Percentiles rank a stretch among this genome's conserved stretches.
phyloP scores from a whole-genome alignment of 2,329 filamentous ascomycete species.

The Nemania diffusa region DNA sequence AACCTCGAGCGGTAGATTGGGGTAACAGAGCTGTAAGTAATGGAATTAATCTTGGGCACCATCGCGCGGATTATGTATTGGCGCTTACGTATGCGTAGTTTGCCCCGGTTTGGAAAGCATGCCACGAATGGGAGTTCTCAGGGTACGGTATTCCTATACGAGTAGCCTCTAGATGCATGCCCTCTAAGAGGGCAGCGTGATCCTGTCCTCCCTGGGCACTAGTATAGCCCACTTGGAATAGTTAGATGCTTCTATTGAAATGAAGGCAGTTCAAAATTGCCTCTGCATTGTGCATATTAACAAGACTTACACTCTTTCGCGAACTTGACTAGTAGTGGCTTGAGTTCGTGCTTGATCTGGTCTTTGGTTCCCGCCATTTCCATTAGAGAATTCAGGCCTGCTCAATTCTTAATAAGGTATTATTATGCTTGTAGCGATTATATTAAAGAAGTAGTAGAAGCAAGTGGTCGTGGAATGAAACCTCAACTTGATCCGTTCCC shows the following conservation, averaged over 20 bases:
- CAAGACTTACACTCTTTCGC: conserved; percentile 6
- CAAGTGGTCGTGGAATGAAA: not conserved
- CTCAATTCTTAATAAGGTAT: not conserved
- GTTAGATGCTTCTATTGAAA: not conserved
- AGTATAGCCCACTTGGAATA: conserved; percentile 19
- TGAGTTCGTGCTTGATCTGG: not conserved
- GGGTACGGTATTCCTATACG: conserved; percentile 23
- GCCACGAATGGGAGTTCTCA: conserved; percentile 17
- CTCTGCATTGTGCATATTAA: not conserved
- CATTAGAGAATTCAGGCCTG: not conserved
- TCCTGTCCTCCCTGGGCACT: not conserved
- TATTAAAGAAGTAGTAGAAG: not conserved
- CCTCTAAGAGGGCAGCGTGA: conserved; percentile 4
- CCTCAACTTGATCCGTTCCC: not conserved
- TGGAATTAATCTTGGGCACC: not conserved
- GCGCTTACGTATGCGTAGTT: conserved; percentile 15
- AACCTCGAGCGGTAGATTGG: conserved; percentile 38
- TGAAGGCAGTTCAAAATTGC: not conserved
- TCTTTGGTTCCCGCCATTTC: not conserved
- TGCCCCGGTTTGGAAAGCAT: conserved; percentile 8
- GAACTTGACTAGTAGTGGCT: conserved; percentile 13
- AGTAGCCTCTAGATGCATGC: conserved; percentile 17
- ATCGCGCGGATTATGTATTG: not conserved
- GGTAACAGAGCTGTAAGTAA: conserved; percentile 13
- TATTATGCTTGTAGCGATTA: not conserved